phyloP scores from a whole-genome alignment of 1,284 basidiomycete species.

The Cutaneotrichosporon cyanovorans region DNA sequence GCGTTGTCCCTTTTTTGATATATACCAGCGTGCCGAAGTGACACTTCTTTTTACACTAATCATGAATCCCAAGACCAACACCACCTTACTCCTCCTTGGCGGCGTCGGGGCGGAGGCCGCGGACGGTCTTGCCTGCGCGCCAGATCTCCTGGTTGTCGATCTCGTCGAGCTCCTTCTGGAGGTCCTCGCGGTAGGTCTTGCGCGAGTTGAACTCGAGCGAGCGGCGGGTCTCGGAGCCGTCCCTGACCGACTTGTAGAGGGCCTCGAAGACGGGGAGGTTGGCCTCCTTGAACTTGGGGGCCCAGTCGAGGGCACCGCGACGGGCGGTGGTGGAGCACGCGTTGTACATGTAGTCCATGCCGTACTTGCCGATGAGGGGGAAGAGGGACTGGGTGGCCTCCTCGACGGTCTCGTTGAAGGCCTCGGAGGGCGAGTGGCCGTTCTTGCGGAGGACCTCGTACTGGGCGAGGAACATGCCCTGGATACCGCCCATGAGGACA shows the following conservation, averaged over 20 bases:
- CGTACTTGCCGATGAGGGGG: conserved; percentile 91
- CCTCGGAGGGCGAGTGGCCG: conserved; percentile 95
- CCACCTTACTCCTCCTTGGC: conserved; percentile 35
- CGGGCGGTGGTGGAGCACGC: conserved; percentile 99
- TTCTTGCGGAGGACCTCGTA: conserved; percentile 99
- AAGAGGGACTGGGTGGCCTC: conserved; percentile 98
- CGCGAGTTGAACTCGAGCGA: conserved; percentile 94
- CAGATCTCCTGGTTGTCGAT: conserved; percentile 90
- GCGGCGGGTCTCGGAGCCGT: conserved; percentile 95
- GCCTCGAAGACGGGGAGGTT: conserved; percentile 88
- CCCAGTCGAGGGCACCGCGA: conserved; percentile 98
- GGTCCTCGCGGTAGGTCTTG: conserved; percentile 85
- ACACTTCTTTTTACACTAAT: too few relatives aligned
- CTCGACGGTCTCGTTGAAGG: conserved; percentile 98
- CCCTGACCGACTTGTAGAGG: conserved; percentile 87
- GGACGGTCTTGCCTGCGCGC: conserved; percentile 68
- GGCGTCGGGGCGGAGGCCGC: conserved; percentile 44
- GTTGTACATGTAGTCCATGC: conserved; percentile 99
- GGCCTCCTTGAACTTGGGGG: conserved; percentile 85
- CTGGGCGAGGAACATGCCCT: conserved; percentile 97
- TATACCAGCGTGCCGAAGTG: too few relatives aligned
- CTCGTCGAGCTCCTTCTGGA: conserved; percentile 86
- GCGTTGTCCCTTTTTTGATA: too few relatives aligned
- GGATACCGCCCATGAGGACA: conserved; percentile 98
- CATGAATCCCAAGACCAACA: too few relatives aligned